These are phyloP conservation scores for Verruconis gallopava DNA, from an alignment of 2,329 filamentous ascomycete species.

Conservation along the genomic window DNA sequence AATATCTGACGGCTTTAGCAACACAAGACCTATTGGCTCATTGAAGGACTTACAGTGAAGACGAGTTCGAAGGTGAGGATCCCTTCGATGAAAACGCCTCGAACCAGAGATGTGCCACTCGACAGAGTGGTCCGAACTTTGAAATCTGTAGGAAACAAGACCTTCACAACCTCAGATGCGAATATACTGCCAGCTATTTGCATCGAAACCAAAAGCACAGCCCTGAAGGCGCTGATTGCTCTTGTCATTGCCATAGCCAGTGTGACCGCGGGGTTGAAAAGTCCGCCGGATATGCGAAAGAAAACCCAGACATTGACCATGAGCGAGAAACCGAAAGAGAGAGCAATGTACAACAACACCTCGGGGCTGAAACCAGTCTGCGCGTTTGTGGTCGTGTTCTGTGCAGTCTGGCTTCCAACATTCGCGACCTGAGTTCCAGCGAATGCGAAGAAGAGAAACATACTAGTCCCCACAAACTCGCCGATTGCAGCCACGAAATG, in stretches of 20 bases:
- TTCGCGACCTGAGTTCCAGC: conserved; percentile 16
- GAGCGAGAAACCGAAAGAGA: conserved; percentile 16
- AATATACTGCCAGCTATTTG: conserved; percentile 24
- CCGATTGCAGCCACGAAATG: conserved; percentile 23
- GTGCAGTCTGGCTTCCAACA: neutral
- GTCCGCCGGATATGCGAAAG: conserved; percentile 8
- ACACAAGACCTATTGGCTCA: conserved; percentile 8
- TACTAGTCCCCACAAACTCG: conserved; percentile 11
- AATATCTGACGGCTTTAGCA: conserved; percentile 11
- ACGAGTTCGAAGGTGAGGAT: conserved; percentile 34
- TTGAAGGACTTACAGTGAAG: conserved; percentile 22
- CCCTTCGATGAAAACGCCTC: conserved; percentile 38
- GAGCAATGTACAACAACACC: conserved; percentile 17
- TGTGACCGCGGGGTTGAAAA: conserved; percentile 24
- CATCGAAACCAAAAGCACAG: conserved; percentile 19
- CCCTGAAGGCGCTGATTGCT: conserved; percentile 20
- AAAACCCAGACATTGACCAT: conserved; percentile 10
- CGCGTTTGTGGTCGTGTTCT: conserved; percentile 1
- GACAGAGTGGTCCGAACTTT: conserved; percentile 31
- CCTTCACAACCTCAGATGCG: conserved; percentile 30
- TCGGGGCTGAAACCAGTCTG: conserved; percentile 14
- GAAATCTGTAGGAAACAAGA: conserved; percentile 32
- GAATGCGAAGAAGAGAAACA: conserved; percentile 12
- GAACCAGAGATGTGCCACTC: conserved; percentile 28
- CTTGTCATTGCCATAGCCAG: conserved; percentile 26